Conservation (phyloP, 768 basidiomycete genomes). For the Suillus weaverae region DNA sequence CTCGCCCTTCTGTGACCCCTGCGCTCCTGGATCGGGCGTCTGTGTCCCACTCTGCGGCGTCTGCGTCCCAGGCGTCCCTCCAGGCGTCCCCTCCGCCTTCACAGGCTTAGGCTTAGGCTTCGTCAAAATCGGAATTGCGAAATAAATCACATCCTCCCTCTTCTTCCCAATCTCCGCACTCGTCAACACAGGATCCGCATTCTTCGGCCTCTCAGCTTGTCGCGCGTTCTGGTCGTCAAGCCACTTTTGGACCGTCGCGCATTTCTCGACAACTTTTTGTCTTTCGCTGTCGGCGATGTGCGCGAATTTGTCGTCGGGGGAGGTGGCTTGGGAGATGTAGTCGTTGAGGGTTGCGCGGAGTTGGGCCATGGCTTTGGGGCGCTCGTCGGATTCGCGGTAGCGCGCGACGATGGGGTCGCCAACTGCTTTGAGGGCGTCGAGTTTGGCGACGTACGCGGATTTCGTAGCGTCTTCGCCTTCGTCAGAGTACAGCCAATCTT, state of each 20-base stretch:
- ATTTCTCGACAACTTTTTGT: slow-evolving; percentile 83
- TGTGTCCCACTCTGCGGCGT: slow-evolving; percentile 69
- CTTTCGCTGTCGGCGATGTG: slow-evolving; percentile 92
- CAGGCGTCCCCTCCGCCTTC: slow-evolving; percentile 45
- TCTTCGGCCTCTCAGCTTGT: slow-evolving; percentile 89
- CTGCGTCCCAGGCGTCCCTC: slow-evolving; percentile 52
- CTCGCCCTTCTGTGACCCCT: slow-evolving; percentile 32
- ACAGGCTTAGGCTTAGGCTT: slow-evolving; percentile 88
- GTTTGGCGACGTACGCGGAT: slow-evolving; percentile 85
- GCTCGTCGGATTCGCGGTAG: slow-evolving; percentile 80
- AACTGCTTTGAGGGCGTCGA: slow-evolving; percentile 80
- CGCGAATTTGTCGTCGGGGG: slow-evolving; percentile 78
- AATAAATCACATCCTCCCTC: slow-evolving; percentile 89
- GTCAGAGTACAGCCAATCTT: slow-evolving; percentile 97
- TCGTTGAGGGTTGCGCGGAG: slow-evolving; percentile 88
- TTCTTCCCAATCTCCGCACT: slow-evolving; percentile 85
- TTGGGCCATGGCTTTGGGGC: slow-evolving; percentile 66
- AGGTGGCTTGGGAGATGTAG: slow-evolving; percentile 82
- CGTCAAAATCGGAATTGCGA: slow-evolving; percentile 86
- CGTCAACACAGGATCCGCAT: slow-evolving; percentile 81
- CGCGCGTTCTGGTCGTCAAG: slow-evolving; percentile 87
- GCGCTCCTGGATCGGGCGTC: slow-evolving; percentile 51
- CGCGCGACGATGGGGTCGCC: slow-evolving; percentile 88
- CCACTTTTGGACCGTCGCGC: slow-evolving; percentile 91
- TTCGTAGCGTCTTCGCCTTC: slow-evolving; percentile 96